Base-by-base conservation (phyloP, 306 rosid genomes). In the Medicago ruthenica region DNA sequence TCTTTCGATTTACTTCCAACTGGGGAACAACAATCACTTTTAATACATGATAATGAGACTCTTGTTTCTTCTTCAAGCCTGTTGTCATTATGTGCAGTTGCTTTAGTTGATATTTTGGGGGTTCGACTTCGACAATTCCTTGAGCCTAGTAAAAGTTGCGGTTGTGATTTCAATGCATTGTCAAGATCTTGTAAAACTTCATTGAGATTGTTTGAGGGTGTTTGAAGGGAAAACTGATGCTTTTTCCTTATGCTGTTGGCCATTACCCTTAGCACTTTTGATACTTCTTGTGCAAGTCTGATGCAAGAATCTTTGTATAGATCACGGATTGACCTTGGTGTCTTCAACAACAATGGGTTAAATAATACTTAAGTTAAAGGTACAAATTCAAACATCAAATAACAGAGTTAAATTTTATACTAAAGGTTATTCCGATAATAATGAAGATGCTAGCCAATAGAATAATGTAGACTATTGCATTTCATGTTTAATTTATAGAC, bases 281-380 rank as follows among this genome's bases (percentile, higher is more conserved):
- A 88, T 55, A 88, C 96, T 86, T 93, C 96, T 69, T 77, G 80
- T 9, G 92, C 84, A 21, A 93, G 86, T 24, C 82, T 78, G 11
- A 75, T 84, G 90, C 93, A 89, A 10, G 96, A 85, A 64, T 88
- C 96, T 75, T 89, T 91, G 85, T 91, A 93, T 34, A 87, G 83
- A 62, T 44, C 79, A 42, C 92, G 71, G 39, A 89, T 87, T 0
- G 89, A 87, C 73, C 81, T 78, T 67, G 97, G 91, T 36, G 97
- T 89, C 98, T 91, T 7, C 54, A 17, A 62, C 34, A 73, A 67
- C 42, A 39, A 51, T 68, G 60, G 4, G 44, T 58, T 20, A 7
- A 60, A 41, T 17, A 34, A 62, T 45, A 17, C 6, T 61, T 69
- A 73, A 18, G 57, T 51, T 8, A 27, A 37, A 61, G 10, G 9